These are phyloP conservation scores for Ephemerocybe angulata DNA, from an alignment of 768 basidiomycete species.

Conservation along the genomic window DNA sequence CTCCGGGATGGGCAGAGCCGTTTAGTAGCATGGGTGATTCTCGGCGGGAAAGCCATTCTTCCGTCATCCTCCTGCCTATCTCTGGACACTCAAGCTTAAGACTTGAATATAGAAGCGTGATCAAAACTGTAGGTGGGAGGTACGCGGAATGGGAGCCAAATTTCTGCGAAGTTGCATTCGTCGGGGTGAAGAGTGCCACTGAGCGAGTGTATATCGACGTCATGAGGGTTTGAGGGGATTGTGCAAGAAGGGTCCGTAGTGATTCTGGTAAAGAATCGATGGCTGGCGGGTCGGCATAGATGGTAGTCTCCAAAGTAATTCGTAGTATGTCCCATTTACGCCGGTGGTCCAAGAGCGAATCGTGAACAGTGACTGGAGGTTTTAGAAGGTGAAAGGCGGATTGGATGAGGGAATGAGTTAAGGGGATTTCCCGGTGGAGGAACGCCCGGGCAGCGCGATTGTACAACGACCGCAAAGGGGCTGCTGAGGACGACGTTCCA, in stretches of 20 bases:
- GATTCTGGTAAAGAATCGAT: constrained; percentile 45
- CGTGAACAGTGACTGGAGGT: constrained; percentile 32
- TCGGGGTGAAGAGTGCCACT: constrained; percentile 62
- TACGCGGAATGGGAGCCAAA: constrained; percentile 44
- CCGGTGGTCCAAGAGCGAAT: constrained; percentile 49
- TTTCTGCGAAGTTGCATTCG: constrained; percentile 29
- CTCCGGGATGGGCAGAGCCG: constrained; percentile 12
- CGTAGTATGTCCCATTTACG: constrained; percentile 87
- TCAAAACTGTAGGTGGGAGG: constrained; percentile 66
- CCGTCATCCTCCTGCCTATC: constrained; percentile 61
- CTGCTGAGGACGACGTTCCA: constrained; percentile 22
- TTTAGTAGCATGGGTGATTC: constrained; percentile 31
- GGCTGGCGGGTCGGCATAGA: constrained; percentile 56
- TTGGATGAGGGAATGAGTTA: constrained; percentile 61
- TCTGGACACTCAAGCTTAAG: constrained; percentile 62
- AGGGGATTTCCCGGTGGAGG: constrained; percentile 64
- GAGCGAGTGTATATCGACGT: constrained; percentile 57
- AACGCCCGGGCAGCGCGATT: constrained; percentile 76
- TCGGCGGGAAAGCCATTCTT: constrained; percentile 73
- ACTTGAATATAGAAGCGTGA: constrained; percentile 67
- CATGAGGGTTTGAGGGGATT: constrained; percentile 58
- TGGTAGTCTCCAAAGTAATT: constrained; percentile 75
- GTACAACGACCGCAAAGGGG: constrained; percentile 69
- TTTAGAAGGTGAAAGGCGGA: constrained; percentile 66
- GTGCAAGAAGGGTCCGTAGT: constrained; percentile 48